These are phyloP conservation scores for Dipteronia sinensis DNA, from an alignment of 345 rosid genomes.

Conservation along the genomic window DNA sequence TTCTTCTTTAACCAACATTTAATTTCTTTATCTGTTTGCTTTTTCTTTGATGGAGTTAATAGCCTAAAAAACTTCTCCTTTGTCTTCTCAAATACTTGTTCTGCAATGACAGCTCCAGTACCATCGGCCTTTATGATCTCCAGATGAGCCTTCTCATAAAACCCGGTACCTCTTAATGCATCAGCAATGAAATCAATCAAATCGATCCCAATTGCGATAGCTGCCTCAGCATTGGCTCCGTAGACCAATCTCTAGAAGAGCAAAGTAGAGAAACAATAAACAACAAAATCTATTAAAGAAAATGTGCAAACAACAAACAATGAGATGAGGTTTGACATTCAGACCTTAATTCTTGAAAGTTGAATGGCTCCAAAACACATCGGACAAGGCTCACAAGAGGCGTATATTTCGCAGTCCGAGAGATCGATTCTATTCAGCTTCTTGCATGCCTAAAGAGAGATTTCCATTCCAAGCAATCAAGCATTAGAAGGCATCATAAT, in stretches of 20 bases:
- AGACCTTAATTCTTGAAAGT: slow-evolving; percentile 71
- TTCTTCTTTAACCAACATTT: background rate
- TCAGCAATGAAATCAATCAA: too few relatives aligned
- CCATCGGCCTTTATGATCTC: too few relatives aligned
- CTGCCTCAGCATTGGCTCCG: slow-evolving; percentile 88
- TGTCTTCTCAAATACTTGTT: too few relatives aligned
- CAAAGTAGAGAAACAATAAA: background rate
- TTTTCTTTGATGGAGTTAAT: too few relatives aligned
- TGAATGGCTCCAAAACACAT: slow-evolving; percentile 90
- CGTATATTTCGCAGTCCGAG: slow-evolving; percentile 76
- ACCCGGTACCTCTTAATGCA: too few relatives aligned
- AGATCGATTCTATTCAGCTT: slow-evolving; percentile 65
- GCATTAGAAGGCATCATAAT: background rate
- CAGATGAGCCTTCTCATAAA: too few relatives aligned
- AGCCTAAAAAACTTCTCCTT: slow-evolving; percentile 55
- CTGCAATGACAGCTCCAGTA: too few relatives aligned
- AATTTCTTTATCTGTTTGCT: background rate
- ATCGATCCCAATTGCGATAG: slow-evolving; percentile 84
- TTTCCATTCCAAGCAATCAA: background rate
- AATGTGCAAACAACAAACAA: background rate
- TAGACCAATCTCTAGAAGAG: slow-evolving; percentile 63
- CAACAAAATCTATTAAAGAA: background rate
- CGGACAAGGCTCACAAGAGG: slow-evolving; percentile 82
- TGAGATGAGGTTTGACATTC: background rate
- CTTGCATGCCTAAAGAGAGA: slow-evolving; percentile 62